Conservation (phyloP, 257 asterid species). For the Solanum phureja region DNA sequence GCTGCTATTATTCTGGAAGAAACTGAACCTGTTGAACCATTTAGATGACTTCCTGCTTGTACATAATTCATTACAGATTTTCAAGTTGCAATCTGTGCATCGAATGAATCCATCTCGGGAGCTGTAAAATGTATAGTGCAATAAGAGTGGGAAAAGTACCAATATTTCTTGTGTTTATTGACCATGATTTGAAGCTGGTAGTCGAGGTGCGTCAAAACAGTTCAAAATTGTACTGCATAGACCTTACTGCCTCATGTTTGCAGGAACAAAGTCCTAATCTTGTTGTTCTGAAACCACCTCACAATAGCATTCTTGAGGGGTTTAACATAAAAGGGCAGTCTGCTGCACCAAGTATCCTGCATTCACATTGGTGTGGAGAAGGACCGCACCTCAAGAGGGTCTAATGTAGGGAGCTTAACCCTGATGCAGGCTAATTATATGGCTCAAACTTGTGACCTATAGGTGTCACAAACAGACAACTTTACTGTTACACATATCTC, state of each 20-base stretch:
- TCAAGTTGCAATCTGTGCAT: neutral
- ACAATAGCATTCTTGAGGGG: neutral
- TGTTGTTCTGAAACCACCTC: neutral
- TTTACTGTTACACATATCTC: neutral
- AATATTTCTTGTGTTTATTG: neutral
- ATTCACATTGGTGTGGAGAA: neutral
- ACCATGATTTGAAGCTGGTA: neutral
- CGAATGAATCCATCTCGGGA: neutral
- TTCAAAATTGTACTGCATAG: neutral
- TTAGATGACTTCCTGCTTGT: constrained; percentile 29
- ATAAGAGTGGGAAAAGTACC: neutral
- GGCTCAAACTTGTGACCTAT: neutral
- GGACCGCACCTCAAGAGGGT: neutral
- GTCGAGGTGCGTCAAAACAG: neutral
- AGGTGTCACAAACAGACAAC: neutral
- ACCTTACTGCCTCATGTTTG: neutral
- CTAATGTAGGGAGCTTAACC: neutral
- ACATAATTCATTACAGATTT: neutral
- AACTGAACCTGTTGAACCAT: constrained; percentile 76
- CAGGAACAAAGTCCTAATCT: neutral
- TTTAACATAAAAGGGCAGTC: neutral
- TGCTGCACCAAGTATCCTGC: neutral
- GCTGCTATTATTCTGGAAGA: constrained; percentile 65
- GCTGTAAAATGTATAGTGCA: neutral
- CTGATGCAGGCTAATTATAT: neutral